Evolutionary conservation across 768 basidiomycete genomes (phyloP), one percentile per base, ranked within the genome.

Genomic region (Amanita jacksonii): DNA sequence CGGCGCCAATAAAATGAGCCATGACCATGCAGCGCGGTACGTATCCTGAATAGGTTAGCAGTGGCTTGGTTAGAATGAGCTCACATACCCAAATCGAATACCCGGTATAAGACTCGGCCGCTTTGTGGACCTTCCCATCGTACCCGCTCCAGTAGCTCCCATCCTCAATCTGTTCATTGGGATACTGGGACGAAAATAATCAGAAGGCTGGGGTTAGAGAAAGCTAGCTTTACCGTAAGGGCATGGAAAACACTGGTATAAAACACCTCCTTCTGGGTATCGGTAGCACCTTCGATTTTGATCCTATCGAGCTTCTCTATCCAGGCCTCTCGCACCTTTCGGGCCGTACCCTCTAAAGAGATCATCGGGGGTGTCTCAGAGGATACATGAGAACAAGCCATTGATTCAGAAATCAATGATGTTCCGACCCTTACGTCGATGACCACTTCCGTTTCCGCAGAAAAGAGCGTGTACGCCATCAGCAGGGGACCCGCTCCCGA

Each of bases 101-200:
- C 0, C 85, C 85, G 0, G 78, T 84, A 52, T 88, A 88, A 0
- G 82, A 85, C n/a, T 65, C 62, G 13, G 81, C 77, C 5, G 53
- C 57, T 16, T 52, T 56, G 38, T 85, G 81, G 0, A 88, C 60
- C 5, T 60, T 47, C 41, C 82, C 75, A 44, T 85, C 79, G 47
- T 89, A 88, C 1, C 76, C 87, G 5, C 85, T 88, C 58, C 82
- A 90, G 57, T 89, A 88, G 5, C 53, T 56, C 3, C 73, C 74
- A 30, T 70, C 63, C 56, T 89, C 86, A 49, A 71, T 66, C 47
- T 83, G 75, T 54, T 88, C 85, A 52, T 80, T 82, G 0, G 87
- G 87, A 50, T 85, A 88, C 76, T 88, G 59, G 0, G 54, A 40
- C n/a, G 6, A 37, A 27, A 27, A 15, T 19, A 2, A 31, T 5